phyloP scores from a whole-genome alignment of 129 eudicot species.

The Helianthus tuberosus region DNA sequence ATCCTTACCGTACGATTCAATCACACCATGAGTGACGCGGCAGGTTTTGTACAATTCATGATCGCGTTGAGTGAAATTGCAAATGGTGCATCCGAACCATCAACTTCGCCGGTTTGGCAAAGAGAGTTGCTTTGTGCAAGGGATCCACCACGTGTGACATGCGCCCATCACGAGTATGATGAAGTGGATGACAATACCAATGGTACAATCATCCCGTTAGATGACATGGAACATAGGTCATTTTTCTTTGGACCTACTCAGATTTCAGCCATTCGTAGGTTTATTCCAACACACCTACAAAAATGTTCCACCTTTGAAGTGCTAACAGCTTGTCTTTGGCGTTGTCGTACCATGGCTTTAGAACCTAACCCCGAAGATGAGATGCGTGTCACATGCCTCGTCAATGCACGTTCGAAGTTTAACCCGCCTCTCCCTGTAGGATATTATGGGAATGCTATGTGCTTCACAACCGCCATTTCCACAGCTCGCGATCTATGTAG shows the following conservation, averaged over 20 bases:
- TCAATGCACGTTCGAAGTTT: background rate
- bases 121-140: background rate
- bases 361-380: background rate
- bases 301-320: conserved; percentile 6
- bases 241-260: conserved; percentile 17
- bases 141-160: background rate
- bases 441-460: background rate
- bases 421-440: conserved; percentile 11
- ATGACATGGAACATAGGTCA: background rate
- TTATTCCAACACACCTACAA: background rate
- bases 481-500: background rate
- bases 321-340: background rate
- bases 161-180: background rate
- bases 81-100: background rate
- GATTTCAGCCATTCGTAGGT: background rate
- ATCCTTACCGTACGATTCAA: background rate
- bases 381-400: background rate
- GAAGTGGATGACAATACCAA: background rate
- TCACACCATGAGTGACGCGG: background rate
- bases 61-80: background rate
- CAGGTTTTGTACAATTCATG: background rate
- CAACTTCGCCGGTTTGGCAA: conserved; percentile 7
- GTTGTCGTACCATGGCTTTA: conserved; percentile 6
- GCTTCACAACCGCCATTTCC: background rate
- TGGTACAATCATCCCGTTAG: no score